phyloP scores from a whole-genome alignment of 305 asterid species.

The Ruellia speciosa region DNA sequence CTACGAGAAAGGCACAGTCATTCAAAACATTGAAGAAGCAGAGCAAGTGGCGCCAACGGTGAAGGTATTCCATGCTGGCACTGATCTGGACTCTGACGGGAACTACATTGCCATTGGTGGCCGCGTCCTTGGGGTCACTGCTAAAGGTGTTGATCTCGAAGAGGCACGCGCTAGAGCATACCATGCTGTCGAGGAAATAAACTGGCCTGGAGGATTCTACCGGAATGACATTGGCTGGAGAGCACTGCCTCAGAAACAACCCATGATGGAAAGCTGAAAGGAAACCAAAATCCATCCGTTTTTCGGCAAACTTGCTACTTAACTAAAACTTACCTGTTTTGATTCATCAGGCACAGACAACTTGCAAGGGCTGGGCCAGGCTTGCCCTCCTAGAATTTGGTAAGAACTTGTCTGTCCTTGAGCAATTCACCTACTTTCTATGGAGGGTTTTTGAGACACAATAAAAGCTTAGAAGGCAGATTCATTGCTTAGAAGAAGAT shows the following conservation, averaged over 20 bases:
- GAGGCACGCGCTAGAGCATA: conserved; percentile 81
- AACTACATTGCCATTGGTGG: conserved; percentile 79
- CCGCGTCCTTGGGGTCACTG: conserved; percentile 86
- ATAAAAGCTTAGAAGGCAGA: no score
- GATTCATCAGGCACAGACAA: not conserved
- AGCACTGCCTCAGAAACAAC: conserved; percentile 45
- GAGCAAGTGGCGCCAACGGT: conserved; percentile 56
- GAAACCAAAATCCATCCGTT: not conserved
- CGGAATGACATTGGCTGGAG: conserved; percentile 88
- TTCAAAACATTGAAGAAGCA: conserved; percentile 69
- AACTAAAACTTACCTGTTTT: no score
- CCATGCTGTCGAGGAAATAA: conserved; percentile 57
- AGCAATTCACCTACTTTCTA: not conserved
- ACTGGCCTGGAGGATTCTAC: conserved; percentile 72
- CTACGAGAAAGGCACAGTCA: conserved; percentile 62
- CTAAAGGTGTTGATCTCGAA: conserved; percentile 64
- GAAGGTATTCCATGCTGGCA: conserved; percentile 86
- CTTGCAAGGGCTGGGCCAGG: not conserved
- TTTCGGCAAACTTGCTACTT: not conserved
- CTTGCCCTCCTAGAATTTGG: not conserved
- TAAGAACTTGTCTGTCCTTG: not conserved
- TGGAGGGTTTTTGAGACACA: not conserved
- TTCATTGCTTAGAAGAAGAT: no score
- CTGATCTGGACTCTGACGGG: conserved; percentile 53
- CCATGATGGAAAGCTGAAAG: conserved; percentile 11